phyloP scores from a whole-genome alignment of 768 basidiomycete species.

The Macrolepiota fuliginosa region DNA sequence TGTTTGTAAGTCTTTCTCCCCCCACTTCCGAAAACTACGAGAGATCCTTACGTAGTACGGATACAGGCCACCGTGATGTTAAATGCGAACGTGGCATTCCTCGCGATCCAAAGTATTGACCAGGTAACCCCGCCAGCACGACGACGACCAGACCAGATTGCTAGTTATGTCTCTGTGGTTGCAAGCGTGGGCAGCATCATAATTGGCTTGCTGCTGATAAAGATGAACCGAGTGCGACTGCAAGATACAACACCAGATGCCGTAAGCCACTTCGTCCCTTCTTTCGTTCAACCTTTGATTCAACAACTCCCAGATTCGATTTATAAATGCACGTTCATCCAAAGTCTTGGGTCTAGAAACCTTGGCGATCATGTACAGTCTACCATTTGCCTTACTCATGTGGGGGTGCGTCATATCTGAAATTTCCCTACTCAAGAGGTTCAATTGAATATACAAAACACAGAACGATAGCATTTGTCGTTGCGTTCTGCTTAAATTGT shows the following conservation, averaged over 20 bases:
- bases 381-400: conserved; percentile 56
- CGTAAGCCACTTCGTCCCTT: neutral
- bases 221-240: conserved; percentile 25
- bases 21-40: neutral
- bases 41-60: neutral
- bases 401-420: conserved; percentile 47
- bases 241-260: conserved; percentile 23
- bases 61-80: conserved; percentile 51
- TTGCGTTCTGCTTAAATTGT: conserved; percentile 27
- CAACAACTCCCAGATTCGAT: neutral
- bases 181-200: conserved; percentile 44
- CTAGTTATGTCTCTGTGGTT: conserved; percentile 45
- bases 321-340: conserved; percentile 6
- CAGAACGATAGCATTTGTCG: conserved; percentile 34
- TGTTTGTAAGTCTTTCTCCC: conserved; percentile 37
- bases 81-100: conserved; percentile 54
- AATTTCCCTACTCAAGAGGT: neutral
- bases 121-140: conserved; percentile 6
- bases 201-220: conserved; percentile 37
- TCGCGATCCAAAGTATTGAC: conserved; percentile 46
- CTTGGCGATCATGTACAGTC: conserved; percentile 51
- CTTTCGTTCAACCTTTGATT: neutral
- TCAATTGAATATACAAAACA: neutral
- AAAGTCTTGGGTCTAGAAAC: conserved; percentile 38
- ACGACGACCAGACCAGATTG: conserved; percentile 36